Evolutionary conservation across 192 early-diverging fungal species (phyloP), one percentile per base, ranked within the genome.

Genomic region (Coemansia sp.): DNA sequence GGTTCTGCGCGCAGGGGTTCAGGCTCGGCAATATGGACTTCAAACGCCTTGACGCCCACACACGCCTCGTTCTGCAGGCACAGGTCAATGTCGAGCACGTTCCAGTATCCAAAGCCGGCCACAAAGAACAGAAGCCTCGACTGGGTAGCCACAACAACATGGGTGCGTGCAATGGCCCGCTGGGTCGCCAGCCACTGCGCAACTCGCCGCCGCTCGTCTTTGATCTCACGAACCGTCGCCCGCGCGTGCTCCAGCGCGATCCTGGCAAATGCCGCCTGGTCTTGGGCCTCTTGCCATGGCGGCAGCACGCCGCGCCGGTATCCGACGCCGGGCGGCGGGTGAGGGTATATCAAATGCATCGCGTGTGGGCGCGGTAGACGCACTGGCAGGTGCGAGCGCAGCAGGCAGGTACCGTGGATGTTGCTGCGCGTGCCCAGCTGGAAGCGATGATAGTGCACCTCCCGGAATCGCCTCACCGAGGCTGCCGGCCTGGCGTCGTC

Each of bases 51-150:
- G 43, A 76, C 67, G 23, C 67, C 73, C 8, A 65, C 67, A 36
- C 73, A 76, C 0, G 73, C 49, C 58, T 76, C 73, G 55, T 58
- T 52, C n/a, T 21, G 28, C 34, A 76, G 59, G 20, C 54, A 30
- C 38, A 76, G 50, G 27, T 65, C 38, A 25, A 76, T 55, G 35
- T 76, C 73, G 30, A 76, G 58, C 22, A 70, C 53, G 54, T 70
- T 76, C 73, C 73, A 76, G 55, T 70, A 76, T 10, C 73, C 73
- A 48, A 76, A 76, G 8, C 73, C 73, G 10, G 73, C 66, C 17
- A 76, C 40, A 9, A 76, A 69, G 41, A 76, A 69, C 54, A 55
- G 63, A 29, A 76, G 47, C 12, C 59, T 58, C 28, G 54, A 42
- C 55, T 76, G 73, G 14, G 67, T 76, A 0, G 73, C 73, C 20